Evolutionary conservation across 768 basidiomycete species (phyloP), one percentile per base, ranked within the genome.

Genomic region (Holtermannia corniformis): DNA sequence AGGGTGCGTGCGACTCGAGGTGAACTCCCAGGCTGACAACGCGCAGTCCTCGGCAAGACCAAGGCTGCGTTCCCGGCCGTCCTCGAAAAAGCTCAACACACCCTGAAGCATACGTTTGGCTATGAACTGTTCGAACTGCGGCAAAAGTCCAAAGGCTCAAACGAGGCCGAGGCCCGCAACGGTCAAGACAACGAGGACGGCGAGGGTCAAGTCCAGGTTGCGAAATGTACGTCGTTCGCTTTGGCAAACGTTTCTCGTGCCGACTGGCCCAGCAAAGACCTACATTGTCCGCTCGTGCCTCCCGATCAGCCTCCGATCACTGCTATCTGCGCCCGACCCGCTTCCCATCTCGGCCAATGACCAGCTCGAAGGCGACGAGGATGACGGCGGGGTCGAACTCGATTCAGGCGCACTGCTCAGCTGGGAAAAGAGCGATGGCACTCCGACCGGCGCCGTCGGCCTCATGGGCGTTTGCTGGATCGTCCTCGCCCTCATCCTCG

Each of bases 121-220:
- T 82, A 91, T 81, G 87, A 93, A 61, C 77, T 95, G 5, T 81
- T 84, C 23, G 86, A 88, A 65, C 78, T 95, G 3, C 80, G 81
- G 21, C 23, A 49, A 11, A 56, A 51, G 44, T 49, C 45, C 5
- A 56, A 60, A 49, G 62, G 48, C 24, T 49, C 24, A 46, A 49
- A 50, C 19, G 80, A 75, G 49, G 68, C 80, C 3, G 81, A 81
- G 11, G 75, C 77, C 23, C 77, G 77, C 13, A 71, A 69, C 0
- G 66, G 27, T 22, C 73, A 63, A 27, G 61, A 63, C 16, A 70
- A 64, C n/a, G 74, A 67, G 14, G 70, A 75, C 32, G 72, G 65
- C 3, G 70, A 62, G 12, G 75, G 75, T 19, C 78, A 78, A 1
- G 41, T 49, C 21, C 32, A 41, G n/a, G 44, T 44, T 1, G 20